Percentiles rank a stretch among this genome's conserved stretches.
Conservation (phyloP, 1,139 yeast genomes). For the Nakaseomyces glabratus region DNA sequence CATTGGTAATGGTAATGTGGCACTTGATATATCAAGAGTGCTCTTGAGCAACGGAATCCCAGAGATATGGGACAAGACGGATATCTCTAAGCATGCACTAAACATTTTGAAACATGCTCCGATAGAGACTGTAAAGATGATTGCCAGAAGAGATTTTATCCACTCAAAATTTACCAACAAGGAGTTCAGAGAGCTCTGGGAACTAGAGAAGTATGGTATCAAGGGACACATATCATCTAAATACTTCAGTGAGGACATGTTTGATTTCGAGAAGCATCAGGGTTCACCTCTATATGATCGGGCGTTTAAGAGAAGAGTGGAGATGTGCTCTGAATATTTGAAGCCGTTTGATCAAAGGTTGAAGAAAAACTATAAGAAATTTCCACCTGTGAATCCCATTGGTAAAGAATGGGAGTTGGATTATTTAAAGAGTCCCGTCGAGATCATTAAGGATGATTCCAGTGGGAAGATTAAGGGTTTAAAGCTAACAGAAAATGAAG, state of each 20-base stretch:
- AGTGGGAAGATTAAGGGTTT: conserved; percentile 34
- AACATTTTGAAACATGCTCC: conserved; percentile 41
- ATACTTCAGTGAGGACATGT: conserved; percentile 36
- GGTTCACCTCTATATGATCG: conserved; percentile 40
- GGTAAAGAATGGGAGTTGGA: conserved; percentile 57
- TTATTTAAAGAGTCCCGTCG: conserved; percentile 59
- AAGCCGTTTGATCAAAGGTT: conserved; percentile 27
- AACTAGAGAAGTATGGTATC: conserved; percentile 46
- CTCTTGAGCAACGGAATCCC: conserved; percentile 48
- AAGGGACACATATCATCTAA: conserved; percentile 47
- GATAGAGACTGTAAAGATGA: conserved; percentile 57
- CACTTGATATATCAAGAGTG: conserved; percentile 80
- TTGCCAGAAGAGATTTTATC: conserved; percentile 76
- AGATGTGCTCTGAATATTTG: conserved; percentile 50
- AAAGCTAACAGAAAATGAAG: conserved; percentile 27
- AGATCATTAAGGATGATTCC: conserved; percentile 35
- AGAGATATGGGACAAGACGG: conserved; percentile 57
- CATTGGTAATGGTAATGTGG: conserved; percentile 98
- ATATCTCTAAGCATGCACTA: conserved; percentile 59
- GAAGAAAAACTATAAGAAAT: conserved; percentile 25
- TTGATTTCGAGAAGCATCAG: conserved; percentile 31
- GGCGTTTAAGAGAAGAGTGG: conserved; percentile 58
- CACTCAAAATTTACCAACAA: conserved; percentile 89
- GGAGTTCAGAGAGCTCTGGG: conserved; percentile 78
- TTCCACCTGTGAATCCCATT: conserved; percentile 19